Conservation (phyloP, 2,329 filamentous ascomycete species). For the Trichophyton simii region DNA sequence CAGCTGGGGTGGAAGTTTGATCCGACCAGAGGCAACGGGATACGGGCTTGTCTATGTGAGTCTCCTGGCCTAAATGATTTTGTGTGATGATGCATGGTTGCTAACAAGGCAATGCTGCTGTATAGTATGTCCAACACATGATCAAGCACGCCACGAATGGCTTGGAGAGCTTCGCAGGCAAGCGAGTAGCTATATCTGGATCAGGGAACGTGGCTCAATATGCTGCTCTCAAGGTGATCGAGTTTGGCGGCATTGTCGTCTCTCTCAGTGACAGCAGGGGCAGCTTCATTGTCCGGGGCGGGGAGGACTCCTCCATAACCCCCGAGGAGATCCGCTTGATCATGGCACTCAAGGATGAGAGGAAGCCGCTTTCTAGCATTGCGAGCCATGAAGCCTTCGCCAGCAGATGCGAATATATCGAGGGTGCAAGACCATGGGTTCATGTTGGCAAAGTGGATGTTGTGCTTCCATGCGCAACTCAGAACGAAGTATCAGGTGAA, state of each 20-base stretch:
- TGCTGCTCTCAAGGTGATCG: conserved; percentile 88
- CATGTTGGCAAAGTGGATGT: conserved; percentile 84
- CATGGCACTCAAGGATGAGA: conserved; percentile 72
- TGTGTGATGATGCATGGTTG: background rate
- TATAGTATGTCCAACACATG: conserved; percentile 80
- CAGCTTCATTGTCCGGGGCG: conserved; percentile 59
- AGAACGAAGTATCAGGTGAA: conserved; percentile 91
- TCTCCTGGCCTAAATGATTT: conserved; percentile 8
- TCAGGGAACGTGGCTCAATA: conserved; percentile 98
- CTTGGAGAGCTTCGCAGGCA: conserved; percentile 74
- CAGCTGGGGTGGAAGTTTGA: conserved; percentile 83
- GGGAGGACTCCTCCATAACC: conserved; percentile 51
- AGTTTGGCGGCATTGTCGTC: conserved; percentile 84
- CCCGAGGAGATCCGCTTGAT: conserved; percentile 68
- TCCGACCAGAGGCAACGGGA: conserved; percentile 91
- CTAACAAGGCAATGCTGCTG: conserved; percentile 3
- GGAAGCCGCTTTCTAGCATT: conserved; percentile 67
- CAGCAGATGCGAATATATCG: conserved; percentile 70
- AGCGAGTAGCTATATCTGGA: conserved; percentile 89
- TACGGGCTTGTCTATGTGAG: conserved; percentile 83
- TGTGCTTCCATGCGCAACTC: conserved; percentile 82
- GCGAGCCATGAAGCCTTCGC: conserved; percentile 43
- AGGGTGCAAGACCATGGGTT: conserved; percentile 78
- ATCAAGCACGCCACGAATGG: conserved; percentile 69
- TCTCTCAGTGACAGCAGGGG: conserved; percentile 92